Evolutionary conservation across 345 rosid species (phyloP).

Genomic region (Isatis tinctoria): DNA sequence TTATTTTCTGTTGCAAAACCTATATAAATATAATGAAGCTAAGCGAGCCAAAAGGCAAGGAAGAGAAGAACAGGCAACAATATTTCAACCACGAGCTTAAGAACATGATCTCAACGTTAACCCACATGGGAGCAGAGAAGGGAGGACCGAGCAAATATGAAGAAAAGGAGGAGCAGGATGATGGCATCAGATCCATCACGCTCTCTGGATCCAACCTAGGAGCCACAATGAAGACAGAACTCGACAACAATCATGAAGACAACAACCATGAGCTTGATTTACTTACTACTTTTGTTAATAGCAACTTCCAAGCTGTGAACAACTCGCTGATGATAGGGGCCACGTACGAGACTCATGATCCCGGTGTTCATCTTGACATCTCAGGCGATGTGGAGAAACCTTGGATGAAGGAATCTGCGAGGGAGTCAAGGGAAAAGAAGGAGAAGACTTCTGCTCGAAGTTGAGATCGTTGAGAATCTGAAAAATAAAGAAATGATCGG

Average conservation of each 20-base stretch:
- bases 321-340: slow-evolving; percentile 81
- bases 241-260: slow-evolving; percentile 42
- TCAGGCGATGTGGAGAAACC: slow-evolving; percentile 36
- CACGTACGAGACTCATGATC: slow-evolving; percentile 63
- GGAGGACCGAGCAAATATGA: slow-evolving; percentile 39
- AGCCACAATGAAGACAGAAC: slow-evolving; percentile 66
- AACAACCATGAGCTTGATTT: slow-evolving; percentile 37
- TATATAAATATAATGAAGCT: slow-evolving; percentile 17
- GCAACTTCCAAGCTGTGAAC: slow-evolving; percentile 85
- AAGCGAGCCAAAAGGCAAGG: slow-evolving; percentile 25
- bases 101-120: slow-evolving; percentile 27
- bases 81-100: slow-evolving; percentile 24
- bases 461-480: slow-evolving; percentile 10
- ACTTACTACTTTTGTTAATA: slow-evolving; percentile 59
- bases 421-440: slow-evolving; percentile 9
- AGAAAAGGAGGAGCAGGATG: slow-evolving; percentile 33
- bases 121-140: slow-evolving; percentile 34
- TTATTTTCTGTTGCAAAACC: not conserved
- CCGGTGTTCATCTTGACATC: slow-evolving; percentile 80
- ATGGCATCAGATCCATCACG: slow-evolving; percentile 52
- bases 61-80: slow-evolving; percentile 19
- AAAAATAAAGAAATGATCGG: slow-evolving; percentile 14
- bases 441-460: slow-evolving; percentile 17
- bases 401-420: slow-evolving; percentile 15
- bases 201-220: slow-evolving; percentile 80